These are phyloP conservation scores for Candida patagonica DNA, from an alignment of 805 yeast genomes.

Conservation along the genomic window DNA sequence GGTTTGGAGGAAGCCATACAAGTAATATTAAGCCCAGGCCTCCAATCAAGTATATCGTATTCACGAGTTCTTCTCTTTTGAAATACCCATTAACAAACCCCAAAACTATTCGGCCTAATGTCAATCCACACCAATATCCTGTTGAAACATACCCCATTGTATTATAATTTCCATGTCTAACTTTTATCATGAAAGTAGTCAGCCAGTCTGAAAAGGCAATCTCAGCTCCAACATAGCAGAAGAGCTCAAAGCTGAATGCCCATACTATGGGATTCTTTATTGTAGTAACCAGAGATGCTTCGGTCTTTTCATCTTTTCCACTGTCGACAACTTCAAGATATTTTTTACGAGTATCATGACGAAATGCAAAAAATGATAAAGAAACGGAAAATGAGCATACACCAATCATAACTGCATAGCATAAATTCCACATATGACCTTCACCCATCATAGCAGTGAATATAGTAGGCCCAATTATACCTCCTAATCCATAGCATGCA, in stretches of 20 bases:
- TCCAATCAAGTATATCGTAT: constrained; percentile 23
- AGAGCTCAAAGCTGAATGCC: constrained; percentile 42
- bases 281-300: not conserved
- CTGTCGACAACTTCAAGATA: constrained; percentile 7
- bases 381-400: constrained; percentile 29
- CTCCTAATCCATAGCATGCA: constrained; percentile 65
- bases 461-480: constrained; percentile 57
- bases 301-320: not conserved
- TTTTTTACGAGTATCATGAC: constrained; percentile 17
- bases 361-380: constrained; percentile 37
- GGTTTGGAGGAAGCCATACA: constrained; percentile 41
- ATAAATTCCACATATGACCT: constrained; percentile 45
- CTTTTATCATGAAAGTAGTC: constrained; percentile 48
- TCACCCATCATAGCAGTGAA: constrained; percentile 45
- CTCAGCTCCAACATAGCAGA: constrained; percentile 62
- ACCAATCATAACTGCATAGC: constrained; percentile 40
- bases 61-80: constrained; percentile 13
- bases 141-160: constrained; percentile 55
- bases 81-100: constrained; percentile 28
- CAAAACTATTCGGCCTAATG: constrained; percentile 50
- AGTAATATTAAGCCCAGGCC: constrained; percentile 34
- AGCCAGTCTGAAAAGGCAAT: constrained; percentile 65
- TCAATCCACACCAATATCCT: constrained; percentile 64
- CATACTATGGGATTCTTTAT: constrained; percentile 23
- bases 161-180: constrained; percentile 39